Base-by-base conservation (phyloP, 768 basidiomycete genomes). In the Podaxis pistillaris region DNA sequence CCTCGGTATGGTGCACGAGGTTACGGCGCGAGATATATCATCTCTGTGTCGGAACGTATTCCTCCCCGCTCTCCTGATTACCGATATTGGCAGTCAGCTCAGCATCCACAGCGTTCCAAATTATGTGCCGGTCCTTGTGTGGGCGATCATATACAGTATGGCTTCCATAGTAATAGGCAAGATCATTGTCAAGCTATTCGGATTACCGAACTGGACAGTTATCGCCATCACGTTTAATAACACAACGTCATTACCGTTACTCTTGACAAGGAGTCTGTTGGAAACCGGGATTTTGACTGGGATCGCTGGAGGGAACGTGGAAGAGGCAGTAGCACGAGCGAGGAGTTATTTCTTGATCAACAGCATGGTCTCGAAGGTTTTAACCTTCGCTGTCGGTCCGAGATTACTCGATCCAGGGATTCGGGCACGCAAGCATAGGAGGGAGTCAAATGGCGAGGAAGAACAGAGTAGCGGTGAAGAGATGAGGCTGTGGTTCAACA, bases 311-410 rank as follows among this genome's bases (percentile, higher is more conserved):
- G 58, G 58, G 3, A 41, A 60, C 41, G 28, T 50, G 9, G 38
- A 56, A 17, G 58, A 54, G 41, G 58, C 63, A 6, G 58, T 60
- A 13, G 37, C 49, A 5, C 58, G 63, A n/a, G 63, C 58, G 8
- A 54, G 37, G 17, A 60, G 63, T 38, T 64, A 64, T 40, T 64
- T 64, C 13, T 30, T 64, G 58, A 41, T 64, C 33, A 64, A 64
- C 19, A 64, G 63, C 37, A 44, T 64, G 30, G 58, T 64, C 46
- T 64, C 63, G 6, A 64, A 64, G 38, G 52, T 60, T n/a, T 30
- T 60, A 0, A 60, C 53, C 11, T 64, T 64, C 15, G 28, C 63
- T 19, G 19, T 64, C 24, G 58, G 63, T 3, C 63, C 63, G 5
- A 11, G 22, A 7, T 13, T 54, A 15, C 53, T 64, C 15, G n/a